Evolutionary conservation across 2,329 filamentous ascomycete genomes (phyloP).

Genomic region (Trichoderma sp.): DNA sequence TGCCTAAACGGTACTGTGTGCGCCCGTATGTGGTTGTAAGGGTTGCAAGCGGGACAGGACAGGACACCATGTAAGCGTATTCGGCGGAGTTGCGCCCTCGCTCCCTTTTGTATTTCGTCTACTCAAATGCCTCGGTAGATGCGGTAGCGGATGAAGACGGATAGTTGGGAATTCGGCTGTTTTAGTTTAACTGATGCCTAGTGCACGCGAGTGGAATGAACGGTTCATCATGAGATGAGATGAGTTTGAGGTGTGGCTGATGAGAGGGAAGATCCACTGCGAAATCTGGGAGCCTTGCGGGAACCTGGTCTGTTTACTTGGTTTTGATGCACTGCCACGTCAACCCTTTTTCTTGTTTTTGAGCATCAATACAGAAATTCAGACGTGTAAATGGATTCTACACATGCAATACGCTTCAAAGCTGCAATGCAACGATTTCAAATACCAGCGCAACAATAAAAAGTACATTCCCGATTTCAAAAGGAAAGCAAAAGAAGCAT

Average conservation of each 20-base stretch:
- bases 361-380: background rate
- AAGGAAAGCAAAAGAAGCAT: background rate
- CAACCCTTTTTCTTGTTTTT: background rate
- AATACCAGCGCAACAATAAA: background rate
- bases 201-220: slow-evolving; percentile 3
- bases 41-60: background rate
- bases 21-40: background rate
- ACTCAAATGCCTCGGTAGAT: background rate
- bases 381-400: background rate
- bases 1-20: slow-evolving; percentile 2
- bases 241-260: background rate
- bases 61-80: background rate
- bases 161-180: background rate
- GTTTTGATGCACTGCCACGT: slow-evolving; percentile 10
- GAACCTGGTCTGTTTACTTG: background rate
- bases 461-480: background rate
- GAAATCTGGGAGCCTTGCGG: slow-evolving; percentile 17
- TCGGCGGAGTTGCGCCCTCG: background rate
- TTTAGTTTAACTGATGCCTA: slow-evolving; percentile 3
- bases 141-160: background rate
- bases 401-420: background rate
- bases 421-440: background rate
- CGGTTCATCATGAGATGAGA: background rate
- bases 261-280: background rate
- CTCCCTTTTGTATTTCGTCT: background rate